phyloP scores from a whole-genome alignment of 139 green algal species.

The Chlorella sp. region DNA sequence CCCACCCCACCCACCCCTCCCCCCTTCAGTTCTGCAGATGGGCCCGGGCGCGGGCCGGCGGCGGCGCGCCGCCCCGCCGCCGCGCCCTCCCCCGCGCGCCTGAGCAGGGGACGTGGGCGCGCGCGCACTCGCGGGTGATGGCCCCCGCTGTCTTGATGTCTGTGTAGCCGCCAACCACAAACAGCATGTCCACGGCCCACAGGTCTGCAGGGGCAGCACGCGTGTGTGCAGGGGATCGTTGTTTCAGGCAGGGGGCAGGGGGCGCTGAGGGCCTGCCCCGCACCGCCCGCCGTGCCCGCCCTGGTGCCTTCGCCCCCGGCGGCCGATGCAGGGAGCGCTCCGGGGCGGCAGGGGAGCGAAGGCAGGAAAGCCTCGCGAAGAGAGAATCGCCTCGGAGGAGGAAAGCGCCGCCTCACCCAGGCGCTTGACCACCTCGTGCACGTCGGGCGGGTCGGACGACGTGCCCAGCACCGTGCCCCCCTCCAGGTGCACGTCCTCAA shows the following conservation, averaged over 20 bases:
- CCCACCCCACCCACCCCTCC: slow-evolving; percentile 65
- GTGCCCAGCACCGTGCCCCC: slow-evolving; percentile 97
- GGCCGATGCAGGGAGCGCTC: too few species aligned
- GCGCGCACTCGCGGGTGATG: slow-evolving; percentile 58
- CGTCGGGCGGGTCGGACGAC: slow-evolving; percentile 88
- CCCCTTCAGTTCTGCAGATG: too few species aligned
- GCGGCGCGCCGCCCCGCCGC: too few species aligned
- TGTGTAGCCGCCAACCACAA: slow-evolving; percentile 94
- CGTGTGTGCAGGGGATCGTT: background rate
- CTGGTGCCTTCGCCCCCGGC: too few species aligned
- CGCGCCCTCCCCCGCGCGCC: too few species aligned
- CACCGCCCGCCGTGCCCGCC: background rate
- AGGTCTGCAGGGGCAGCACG: slow-evolving; percentile 65
- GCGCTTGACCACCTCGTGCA: slow-evolving; percentile 53
- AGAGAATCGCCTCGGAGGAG: background rate
- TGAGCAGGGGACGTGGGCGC: slow-evolving; percentile 44
- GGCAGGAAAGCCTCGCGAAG: background rate
- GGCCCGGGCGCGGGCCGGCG: too few species aligned
- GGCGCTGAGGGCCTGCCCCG: background rate
- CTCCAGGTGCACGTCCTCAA: slow-evolving; percentile 95
- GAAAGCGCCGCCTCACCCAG: background rate
- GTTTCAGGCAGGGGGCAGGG: background rate
- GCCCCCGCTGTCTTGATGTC: slow-evolving; percentile 84
- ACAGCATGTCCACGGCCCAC: slow-evolving; percentile 96
- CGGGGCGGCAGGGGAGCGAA: background rate